Evolutionary conservation across 139 green algal genomes (phyloP).

Genomic region (Closterium sp.): DNA sequence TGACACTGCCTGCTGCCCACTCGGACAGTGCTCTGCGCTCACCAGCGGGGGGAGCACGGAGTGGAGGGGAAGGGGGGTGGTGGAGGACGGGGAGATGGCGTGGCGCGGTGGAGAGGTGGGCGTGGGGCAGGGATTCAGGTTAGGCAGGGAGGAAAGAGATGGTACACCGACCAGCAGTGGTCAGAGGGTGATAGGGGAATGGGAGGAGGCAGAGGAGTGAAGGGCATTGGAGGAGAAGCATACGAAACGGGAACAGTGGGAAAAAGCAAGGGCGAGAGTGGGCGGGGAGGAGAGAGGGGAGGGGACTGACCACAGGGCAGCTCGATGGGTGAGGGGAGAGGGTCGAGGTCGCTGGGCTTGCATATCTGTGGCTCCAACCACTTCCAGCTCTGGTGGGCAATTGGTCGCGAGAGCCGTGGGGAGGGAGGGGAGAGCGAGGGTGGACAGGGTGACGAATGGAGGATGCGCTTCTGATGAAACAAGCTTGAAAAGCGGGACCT

Average conservation of each 20-base stretch:
- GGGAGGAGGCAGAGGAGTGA: neutral
- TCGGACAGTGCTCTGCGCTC: too few species aligned
- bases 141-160: too few species aligned
- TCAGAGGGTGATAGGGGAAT: too few species aligned
- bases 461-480: neutral
- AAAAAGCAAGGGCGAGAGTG: neutral
- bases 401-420: too few species aligned
- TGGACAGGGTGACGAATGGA: neutral
- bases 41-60: too few species aligned
- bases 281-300: neutral
- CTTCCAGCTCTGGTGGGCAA: conserved; percentile 7
- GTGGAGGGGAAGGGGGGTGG: too few species aligned
- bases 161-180: too few species aligned
- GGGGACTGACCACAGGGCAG: conserved; percentile 2
- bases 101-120: too few species aligned
- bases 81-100: too few species aligned
- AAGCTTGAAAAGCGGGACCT: too few species aligned
- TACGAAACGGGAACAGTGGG: neutral
- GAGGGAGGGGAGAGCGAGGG: neutral
- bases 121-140: too few species aligned
- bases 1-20: too few species aligned
- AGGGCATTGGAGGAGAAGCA: neutral
- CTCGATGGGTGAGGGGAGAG: neutral
- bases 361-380: conserved; percentile 24
- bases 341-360: neutral